phyloP scores from a whole-genome alignment of 495 filamentous ascomycete species.

The Alectoria sarmentosa region DNA sequence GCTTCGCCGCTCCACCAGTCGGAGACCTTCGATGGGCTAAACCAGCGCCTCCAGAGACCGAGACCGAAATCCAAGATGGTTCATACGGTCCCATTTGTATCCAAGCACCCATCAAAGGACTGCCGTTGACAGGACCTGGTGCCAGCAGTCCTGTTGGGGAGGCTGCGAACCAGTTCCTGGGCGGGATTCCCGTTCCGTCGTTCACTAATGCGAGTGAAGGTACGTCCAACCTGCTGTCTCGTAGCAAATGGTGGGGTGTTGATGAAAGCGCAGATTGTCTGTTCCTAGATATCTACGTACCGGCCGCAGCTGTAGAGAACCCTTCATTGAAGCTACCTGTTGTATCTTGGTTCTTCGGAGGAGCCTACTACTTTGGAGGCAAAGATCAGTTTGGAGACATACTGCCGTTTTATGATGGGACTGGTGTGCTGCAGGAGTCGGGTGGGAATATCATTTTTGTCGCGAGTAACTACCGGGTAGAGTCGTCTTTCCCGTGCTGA shows the following conservation, averaged over 20 bases:
- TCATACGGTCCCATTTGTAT: slow-evolving; percentile 40
- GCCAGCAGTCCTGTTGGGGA: slow-evolving; percentile 33
- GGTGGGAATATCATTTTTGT: slow-evolving; percentile 41
- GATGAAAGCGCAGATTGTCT: slow-evolving; percentile 34
- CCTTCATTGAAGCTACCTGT: slow-evolving; percentile 28
- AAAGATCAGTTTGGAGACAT: slow-evolving; percentile 25
- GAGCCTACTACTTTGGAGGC: slow-evolving; percentile 27
- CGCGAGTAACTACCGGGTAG: slow-evolving; percentile 40
- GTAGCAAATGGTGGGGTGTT: background rate
- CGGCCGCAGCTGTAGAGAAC: slow-evolving; percentile 32
- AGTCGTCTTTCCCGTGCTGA: background rate
- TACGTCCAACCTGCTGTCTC: background rate
- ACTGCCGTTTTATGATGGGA: slow-evolving; percentile 27
- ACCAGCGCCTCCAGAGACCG: slow-evolving; percentile 41
- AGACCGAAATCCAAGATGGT: slow-evolving; percentile 45
- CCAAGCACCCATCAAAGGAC: slow-evolving; percentile 36
- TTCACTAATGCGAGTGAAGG: slow-evolving; percentile 23
- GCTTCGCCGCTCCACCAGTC: slow-evolving; percentile 49
- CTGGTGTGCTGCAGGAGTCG: slow-evolving; percentile 26
- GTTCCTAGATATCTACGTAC: slow-evolving; percentile 39
- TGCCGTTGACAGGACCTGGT: slow-evolving; percentile 33
- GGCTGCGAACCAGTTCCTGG: slow-evolving; percentile 35
- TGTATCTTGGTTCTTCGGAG: slow-evolving; percentile 32
- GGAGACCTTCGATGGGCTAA: slow-evolving; percentile 50
- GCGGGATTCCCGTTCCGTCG: slow-evolving; percentile 23